A percentile compares a stretch with the other conserved stretches of the same genome.
These are phyloP conservation scores for Hordeum marinum DNA, from an alignment of 176 grass and related monocot genomes.

Conservation along the genomic window DNA sequence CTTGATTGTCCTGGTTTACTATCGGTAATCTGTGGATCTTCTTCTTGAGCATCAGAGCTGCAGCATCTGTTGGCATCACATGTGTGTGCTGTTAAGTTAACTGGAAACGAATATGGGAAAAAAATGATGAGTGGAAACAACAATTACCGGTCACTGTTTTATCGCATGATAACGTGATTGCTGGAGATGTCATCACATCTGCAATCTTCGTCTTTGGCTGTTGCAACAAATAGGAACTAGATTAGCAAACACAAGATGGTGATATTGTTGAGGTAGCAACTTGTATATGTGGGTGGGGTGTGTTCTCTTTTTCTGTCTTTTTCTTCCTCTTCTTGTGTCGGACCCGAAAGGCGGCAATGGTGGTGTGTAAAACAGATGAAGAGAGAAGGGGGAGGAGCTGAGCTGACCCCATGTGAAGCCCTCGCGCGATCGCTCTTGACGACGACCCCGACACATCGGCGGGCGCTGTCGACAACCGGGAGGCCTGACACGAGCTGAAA, in stretches of 20 bases:
- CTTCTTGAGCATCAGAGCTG: conserved; percentile 77
- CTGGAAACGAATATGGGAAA: background rate
- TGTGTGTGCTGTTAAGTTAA: conserved; percentile 4
- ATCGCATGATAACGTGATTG: conserved; percentile 69
- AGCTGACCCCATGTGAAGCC: conserved; percentile 65
- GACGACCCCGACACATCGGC: conserved; percentile 69
- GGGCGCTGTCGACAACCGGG: conserved; percentile 62
- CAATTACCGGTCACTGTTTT: conserved; percentile 76
- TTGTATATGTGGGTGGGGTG: background rate
- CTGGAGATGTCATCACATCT: conserved; percentile 81
- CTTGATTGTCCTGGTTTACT: conserved; percentile 63
- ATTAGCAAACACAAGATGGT: conserved; percentile 14
- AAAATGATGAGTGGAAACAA: background rate
- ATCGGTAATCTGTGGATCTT: conserved; percentile 90
- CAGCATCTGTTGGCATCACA: conserved; percentile 69
- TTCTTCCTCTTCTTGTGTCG: background rate
- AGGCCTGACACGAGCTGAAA: conserved; percentile 54
- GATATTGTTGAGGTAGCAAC: background rate
- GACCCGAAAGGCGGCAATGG: background rate
- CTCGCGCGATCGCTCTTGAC: conserved; percentile 60
- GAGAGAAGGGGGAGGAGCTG: background rate
- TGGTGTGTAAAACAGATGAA: background rate
- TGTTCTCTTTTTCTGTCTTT: background rate
- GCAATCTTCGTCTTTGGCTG: conserved; percentile 59
- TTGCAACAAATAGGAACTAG: conserved; percentile 10